These are phyloP conservation scores for Claviceps sp. DNA, from an alignment of 2,329 filamentous ascomycete species.

Conservation along the genomic window DNA sequence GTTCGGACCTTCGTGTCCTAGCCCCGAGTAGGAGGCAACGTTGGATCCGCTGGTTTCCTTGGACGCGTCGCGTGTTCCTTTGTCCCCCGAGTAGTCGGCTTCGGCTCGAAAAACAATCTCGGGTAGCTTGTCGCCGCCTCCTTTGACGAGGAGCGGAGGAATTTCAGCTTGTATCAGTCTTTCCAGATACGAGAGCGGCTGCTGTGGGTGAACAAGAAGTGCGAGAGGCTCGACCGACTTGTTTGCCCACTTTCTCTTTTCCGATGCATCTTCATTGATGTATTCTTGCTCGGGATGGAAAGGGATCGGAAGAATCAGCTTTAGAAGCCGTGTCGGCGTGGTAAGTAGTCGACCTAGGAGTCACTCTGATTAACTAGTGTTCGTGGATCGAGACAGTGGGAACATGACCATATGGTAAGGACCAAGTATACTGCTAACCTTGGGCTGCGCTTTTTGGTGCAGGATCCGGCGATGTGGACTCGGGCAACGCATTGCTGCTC, in stretches of 20 bases:
- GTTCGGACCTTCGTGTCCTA: constrained; percentile 45
- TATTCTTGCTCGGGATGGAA: constrained; percentile 25
- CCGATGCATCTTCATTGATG: constrained; percentile 28
- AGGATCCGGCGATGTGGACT: constrained; percentile 16
- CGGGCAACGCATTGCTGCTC: constrained; percentile 32
- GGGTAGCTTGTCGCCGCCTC: constrained; percentile 54
- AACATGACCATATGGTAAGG: not conserved
- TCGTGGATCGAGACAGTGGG: no score
- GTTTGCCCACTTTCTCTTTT: constrained; percentile 17
- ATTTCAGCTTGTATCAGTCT: constrained; percentile 80
- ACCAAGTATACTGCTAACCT: constrained; percentile 11
- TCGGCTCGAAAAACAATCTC: constrained; percentile 69
- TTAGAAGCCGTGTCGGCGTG: constrained; percentile 67
- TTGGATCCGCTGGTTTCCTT: constrained; percentile 39
- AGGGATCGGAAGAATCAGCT: constrained; percentile 62
- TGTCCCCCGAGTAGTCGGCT: constrained; percentile 42
- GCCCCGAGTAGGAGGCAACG: constrained; percentile 58
- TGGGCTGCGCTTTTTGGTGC: constrained; percentile 15
- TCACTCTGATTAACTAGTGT: not conserved
- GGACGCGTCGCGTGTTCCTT: constrained; percentile 11
- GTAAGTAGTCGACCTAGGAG: constrained; percentile 57
- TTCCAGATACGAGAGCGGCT: constrained; percentile 83
- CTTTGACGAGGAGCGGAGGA: constrained; percentile 51
- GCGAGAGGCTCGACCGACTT: constrained; percentile 63
- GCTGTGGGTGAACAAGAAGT: constrained; percentile 75